Conservation (phyloP, 164 flowering plant genomes). For the Cinnamomum chago region DNA sequence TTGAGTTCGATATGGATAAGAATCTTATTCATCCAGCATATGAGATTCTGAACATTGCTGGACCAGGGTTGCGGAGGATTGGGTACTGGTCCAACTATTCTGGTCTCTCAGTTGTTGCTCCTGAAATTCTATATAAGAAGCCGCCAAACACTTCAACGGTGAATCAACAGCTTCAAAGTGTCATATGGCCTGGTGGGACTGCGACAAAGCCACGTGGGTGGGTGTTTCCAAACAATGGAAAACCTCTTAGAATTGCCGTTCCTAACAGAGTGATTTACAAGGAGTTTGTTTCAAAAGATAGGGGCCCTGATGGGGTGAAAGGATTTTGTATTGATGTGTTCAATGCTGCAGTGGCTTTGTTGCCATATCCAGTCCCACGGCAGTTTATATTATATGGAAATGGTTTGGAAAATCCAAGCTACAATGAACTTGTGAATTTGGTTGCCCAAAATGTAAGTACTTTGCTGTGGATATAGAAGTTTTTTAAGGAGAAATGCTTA, state of each 20-base stretch:
- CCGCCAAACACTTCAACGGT: constrained; percentile 47
- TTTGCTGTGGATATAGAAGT: not conserved
- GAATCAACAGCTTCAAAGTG: constrained; percentile 49
- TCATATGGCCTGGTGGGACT: constrained; percentile 86
- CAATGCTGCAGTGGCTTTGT: constrained; percentile 65
- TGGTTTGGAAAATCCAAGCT: constrained; percentile 61
- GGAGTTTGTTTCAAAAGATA: constrained; percentile 57
- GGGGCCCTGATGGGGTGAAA: constrained; percentile 40
- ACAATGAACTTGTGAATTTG: constrained; percentile 41
- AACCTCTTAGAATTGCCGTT: constrained; percentile 65
- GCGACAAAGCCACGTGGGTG: constrained; percentile 70
- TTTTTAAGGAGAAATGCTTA: no score
- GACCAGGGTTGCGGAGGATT: constrained; percentile 46
- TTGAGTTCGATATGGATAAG: constrained; percentile 55
- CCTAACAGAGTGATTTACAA: constrained; percentile 67
- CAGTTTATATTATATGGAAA: constrained; percentile 56
- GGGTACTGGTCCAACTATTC: constrained; percentile 93
- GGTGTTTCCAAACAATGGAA: constrained; percentile 91
- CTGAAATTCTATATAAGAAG: constrained; percentile 56
- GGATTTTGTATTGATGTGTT: constrained; percentile 88
- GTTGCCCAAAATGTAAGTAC: constrained; percentile 66
- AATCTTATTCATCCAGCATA: constrained; percentile 56
- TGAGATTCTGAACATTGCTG: constrained; percentile 67
- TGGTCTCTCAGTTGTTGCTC: constrained; percentile 59
- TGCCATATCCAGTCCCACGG: constrained; percentile 76